phyloP scores from a whole-genome alignment of 139 green algal genomes.

The Zygnema circumcarinatum region DNA sequence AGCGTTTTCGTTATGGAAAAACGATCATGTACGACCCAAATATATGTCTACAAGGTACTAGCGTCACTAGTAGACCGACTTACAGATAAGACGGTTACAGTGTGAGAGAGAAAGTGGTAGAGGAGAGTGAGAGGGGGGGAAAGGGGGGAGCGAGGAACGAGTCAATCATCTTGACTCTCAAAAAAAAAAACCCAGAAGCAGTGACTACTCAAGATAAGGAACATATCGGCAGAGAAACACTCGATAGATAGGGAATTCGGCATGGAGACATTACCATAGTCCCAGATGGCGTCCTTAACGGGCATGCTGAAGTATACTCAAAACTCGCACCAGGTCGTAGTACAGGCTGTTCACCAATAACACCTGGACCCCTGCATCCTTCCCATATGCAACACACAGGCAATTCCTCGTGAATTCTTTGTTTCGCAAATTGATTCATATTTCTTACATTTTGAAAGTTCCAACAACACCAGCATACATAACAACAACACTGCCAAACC shows the following conservation, averaged over 20 bases:
- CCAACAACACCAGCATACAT: too few relatives aligned
- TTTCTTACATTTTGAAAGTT: too few relatives aligned
- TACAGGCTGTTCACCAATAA: constrained; percentile 81
- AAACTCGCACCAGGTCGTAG: constrained; percentile 73
- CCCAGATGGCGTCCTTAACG: constrained; percentile 70
- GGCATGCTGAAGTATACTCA: constrained; percentile 74
- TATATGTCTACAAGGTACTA: neutral
- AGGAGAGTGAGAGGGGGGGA: too few relatives aligned
- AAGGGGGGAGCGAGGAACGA: too few relatives aligned
- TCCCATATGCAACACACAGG: neutral
- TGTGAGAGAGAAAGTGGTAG: too few relatives aligned
- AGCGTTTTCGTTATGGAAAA: too few relatives aligned
- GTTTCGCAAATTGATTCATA: too few relatives aligned
- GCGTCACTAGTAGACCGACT: neutral
- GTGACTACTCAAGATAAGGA: neutral
- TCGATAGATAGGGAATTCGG: too few relatives aligned
- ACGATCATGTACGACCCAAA: neutral
- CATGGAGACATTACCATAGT: constrained; percentile 79
- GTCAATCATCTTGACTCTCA: too few relatives aligned
- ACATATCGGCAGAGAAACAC: neutral
- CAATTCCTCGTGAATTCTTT: constrained; percentile 19
- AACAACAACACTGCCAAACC: neutral
- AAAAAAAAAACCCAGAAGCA: neutral
- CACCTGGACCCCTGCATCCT: constrained; percentile 69
- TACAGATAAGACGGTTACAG: neutral